Base-by-base conservation (phyloP, 495 filamentous ascomycete species). In the Aspergillus diversus region DNA sequence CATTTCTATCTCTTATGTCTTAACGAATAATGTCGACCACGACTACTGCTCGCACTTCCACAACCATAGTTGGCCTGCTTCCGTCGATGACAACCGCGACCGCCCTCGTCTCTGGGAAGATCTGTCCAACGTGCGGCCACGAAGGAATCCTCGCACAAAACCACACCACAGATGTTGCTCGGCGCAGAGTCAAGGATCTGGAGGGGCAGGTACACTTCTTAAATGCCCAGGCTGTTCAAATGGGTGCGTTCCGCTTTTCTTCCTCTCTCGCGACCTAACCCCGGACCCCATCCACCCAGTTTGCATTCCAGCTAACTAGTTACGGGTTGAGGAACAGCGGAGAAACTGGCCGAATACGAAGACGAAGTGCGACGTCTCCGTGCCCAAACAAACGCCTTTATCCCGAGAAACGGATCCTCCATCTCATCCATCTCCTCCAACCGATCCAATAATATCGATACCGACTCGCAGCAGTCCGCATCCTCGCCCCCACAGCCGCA, bases 331-430 rank as follows among this genome's bases (percentile, higher is more conserved):
- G 51, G 34, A 35, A 69, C 66, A 87, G 84, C 81, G 59, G 88
- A 92, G 77, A 90, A 92, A 80, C 87, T 92, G 75, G 90, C 92
- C 70, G 91, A 97, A 79, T 97, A 97, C 83, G 95, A 99, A 83
- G 91, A 96, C 73, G 92, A 97, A 76, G 76, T 97, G 7, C 84
- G 83, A 61, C 82, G 82, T 35, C 82, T 93, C 56, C 87, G 87
- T 66, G 72, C 84, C 31, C 64, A 80, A 76, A 57, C 71, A 66
- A 65, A 61, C 61, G 63, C 70, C 46, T 59, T 71, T 46, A 69
- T 61, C 50, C 65, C 71, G 5, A 64, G 69, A 58, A 76, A 69
- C 50, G 70, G 69, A 52, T 65, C 71, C 51, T 77, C 75, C 5
- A 63, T 70, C 5, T 69, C 75, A 50, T 74, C 79, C 37, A 52